phyloP scores from a whole-genome alignment of 1,284 basidiomycete species.

The Dichomitus squalens region DNA sequence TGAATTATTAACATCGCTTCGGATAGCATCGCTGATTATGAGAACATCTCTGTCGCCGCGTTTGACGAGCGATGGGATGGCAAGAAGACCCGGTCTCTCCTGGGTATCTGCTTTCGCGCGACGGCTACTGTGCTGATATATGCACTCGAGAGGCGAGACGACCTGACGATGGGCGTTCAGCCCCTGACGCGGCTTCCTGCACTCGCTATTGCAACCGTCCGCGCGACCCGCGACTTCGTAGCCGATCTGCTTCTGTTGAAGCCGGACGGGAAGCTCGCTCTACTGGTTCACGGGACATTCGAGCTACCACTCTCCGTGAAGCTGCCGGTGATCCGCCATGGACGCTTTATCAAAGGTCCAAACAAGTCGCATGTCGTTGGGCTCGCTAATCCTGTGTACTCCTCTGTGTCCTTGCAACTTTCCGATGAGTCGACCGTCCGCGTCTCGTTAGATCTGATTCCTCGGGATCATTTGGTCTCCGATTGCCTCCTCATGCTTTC shows the following conservation, averaged over 20 bases:
- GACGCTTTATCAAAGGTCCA: neutral
- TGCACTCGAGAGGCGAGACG: slow-evolving; percentile 41
- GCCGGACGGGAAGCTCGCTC: slow-evolving; percentile 48
- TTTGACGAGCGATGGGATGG: slow-evolving; percentile 74
- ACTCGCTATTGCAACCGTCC: slow-evolving; percentile 57
- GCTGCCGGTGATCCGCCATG: neutral
- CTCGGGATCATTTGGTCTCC: slow-evolving; percentile 46
- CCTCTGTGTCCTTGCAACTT: slow-evolving; percentile 30
- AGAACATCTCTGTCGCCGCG: slow-evolving; percentile 52
- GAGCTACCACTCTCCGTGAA: slow-evolving; percentile 43
- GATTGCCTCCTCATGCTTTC: slow-evolving; percentile 66
- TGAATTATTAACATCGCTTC: slow-evolving; percentile 5
- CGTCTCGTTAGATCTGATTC: slow-evolving; percentile 29
- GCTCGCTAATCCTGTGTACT: slow-evolving; percentile 29
- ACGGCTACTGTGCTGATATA: slow-evolving; percentile 53
- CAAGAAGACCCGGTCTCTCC: slow-evolving; percentile 46
- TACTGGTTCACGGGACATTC: slow-evolving; percentile 64
- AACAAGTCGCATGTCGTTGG: slow-evolving; percentile 12
- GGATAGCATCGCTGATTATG: slow-evolving; percentile 26
- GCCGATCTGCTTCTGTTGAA: slow-evolving; percentile 72
- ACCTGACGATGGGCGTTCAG: slow-evolving; percentile 45
- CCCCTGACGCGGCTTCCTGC: slow-evolving; percentile 46
- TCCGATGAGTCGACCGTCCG: slow-evolving; percentile 25
- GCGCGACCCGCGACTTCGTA: slow-evolving; percentile 60
- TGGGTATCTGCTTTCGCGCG: slow-evolving; percentile 59